Conservation (phyloP, 371 early-diverging fungal species). For the Mortierella sp. region DNA sequence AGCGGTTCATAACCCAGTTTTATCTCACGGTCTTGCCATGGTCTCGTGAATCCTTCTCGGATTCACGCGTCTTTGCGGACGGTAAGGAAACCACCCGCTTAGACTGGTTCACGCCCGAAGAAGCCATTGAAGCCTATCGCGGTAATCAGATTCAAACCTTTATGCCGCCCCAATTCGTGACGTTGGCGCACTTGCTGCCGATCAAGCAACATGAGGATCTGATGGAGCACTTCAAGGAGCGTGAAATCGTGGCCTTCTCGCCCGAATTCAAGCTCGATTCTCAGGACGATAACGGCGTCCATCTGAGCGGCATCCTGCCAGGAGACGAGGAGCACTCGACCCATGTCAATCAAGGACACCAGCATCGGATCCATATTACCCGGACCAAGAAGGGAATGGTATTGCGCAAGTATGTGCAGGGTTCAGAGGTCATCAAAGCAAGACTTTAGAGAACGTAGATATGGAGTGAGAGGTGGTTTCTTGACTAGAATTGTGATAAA, state of each 20-base stretch:
- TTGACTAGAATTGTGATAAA: too few species aligned
- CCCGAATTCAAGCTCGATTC: conserved; percentile 57
- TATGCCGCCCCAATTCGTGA: conserved; percentile 79
- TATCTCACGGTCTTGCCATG: conserved; percentile 68
- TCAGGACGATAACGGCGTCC: conserved; percentile 39
- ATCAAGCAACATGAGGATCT: conserved; percentile 49
- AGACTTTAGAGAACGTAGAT: conserved; percentile 26
- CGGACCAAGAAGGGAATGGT: conserved; percentile 44
- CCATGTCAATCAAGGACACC: conserved; percentile 22
- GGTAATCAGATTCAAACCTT: conserved; percentile 50
- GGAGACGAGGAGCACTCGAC: conserved; percentile 47
- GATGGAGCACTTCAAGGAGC: conserved; percentile 47
- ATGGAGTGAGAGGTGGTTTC: too few species aligned
- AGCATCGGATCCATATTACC: conserved; percentile 41
- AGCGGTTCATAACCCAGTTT: conserved; percentile 82
- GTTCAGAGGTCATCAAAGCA: conserved; percentile 33
- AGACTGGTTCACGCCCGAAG: conserved; percentile 77
- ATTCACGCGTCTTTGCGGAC: conserved; percentile 59
- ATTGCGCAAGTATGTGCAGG: conserved; percentile 38
- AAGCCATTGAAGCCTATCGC: conserved; percentile 62
- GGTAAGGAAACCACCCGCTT: conserved; percentile 71
- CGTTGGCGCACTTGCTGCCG: conserved; percentile 57
- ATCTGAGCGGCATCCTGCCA: conserved; percentile 40
- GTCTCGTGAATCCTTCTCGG: conserved; percentile 49
- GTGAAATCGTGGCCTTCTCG: conserved; percentile 56